Base-by-base conservation (phyloP, 495 filamentous ascomycete genomes). In the Amniculicola lignicola region DNA sequence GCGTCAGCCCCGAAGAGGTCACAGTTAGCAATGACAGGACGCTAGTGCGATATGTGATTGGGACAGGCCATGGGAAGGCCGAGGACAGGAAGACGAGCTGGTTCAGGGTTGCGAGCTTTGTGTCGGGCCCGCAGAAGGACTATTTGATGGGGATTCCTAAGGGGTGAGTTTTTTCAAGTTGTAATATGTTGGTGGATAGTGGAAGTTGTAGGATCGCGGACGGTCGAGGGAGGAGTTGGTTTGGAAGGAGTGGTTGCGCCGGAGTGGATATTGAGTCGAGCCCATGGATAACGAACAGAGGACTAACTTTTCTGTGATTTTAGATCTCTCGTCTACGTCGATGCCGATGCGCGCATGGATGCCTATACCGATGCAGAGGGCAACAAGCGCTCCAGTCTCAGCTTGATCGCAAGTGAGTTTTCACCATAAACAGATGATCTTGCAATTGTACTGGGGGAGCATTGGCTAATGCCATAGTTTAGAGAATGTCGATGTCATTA, bases 71-170 rank as follows among this genome's bases (percentile, higher is more conserved):
- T 50, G 87, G 87, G 2, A 63, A 74, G 37, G 61, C 60, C 38
- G 82, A 86, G 1, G 85, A 88, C 68, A 74, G 76, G 41, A 70
- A 79, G 59, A 87, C 85, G 14, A 89, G 81, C 76, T 96, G 82
- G 82, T 96, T 87, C 77, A 76, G 76, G 43, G 73, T 95, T 35
- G 69, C 79, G 3, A 77, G 75, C 72, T 93, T 93, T 70, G 47
- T 70, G 23, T 65, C 70, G 57, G 79, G 77, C 11, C 18, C 72
- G 18, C 72, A 79, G 67, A 82, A 83, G 62, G 84, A 92, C 48
- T 82, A 75, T 66, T 57, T 90, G 31, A 65, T 83, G 48, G 69
- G 71, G 51, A 70, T 94, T 70, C 79, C 76, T 25, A 95, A 93
- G 75, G 90, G 90, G 89, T 94, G 75, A 69, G 87, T 80, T 3